These are phyloP conservation scores for Ogataea paradorogensis DNA, from an alignment of 805 yeast genomes.

Conservation along the genomic window DNA sequence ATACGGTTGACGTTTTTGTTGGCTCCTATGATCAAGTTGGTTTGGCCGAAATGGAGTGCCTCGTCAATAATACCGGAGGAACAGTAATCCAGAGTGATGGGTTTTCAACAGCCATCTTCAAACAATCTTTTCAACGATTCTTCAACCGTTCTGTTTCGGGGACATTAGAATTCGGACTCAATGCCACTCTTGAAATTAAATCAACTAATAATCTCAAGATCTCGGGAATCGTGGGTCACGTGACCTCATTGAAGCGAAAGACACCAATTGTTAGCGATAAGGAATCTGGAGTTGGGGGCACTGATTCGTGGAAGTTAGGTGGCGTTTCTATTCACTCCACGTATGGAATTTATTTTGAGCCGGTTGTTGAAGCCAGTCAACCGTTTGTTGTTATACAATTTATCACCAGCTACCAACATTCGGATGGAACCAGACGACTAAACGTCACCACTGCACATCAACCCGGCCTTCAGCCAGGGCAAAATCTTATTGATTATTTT, in stretches of 20 bases:
- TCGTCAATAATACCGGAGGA: conserved; percentile 61
- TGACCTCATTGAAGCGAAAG: conserved; percentile 41
- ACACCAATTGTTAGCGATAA: conserved; percentile 35
- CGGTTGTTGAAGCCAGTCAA: conserved; percentile 26
- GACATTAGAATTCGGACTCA: conserved; percentile 50
- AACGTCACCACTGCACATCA: conserved; percentile 58
- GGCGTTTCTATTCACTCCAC: conserved; percentile 55
- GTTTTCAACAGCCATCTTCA: conserved; percentile 64
- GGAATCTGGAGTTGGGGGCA: conserved; percentile 46
- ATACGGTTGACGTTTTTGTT: conserved; percentile 54
- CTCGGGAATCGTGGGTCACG: conserved; percentile 64
- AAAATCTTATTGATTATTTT: conserved; percentile 46
- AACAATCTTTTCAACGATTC: conserved; percentile 58
- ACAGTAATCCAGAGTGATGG: conserved; percentile 60
- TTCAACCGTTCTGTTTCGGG: conserved; percentile 39
- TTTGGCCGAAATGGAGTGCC: conserved; percentile 59
- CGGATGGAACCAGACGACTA: conserved; percentile 53
- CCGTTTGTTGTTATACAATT: conserved; percentile 47
- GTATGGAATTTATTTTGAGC: conserved; percentile 57
- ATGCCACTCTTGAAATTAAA: conserved; percentile 58
- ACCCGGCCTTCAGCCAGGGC: conserved; percentile 38
- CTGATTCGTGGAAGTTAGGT: conserved; percentile 61
- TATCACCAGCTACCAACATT: conserved; percentile 60
- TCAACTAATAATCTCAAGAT: conserved; percentile 48
- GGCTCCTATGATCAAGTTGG: conserved; percentile 74